Conservation (phyloP, 768 basidiomycete genomes). For the Fomitopsis pulvina region DNA sequence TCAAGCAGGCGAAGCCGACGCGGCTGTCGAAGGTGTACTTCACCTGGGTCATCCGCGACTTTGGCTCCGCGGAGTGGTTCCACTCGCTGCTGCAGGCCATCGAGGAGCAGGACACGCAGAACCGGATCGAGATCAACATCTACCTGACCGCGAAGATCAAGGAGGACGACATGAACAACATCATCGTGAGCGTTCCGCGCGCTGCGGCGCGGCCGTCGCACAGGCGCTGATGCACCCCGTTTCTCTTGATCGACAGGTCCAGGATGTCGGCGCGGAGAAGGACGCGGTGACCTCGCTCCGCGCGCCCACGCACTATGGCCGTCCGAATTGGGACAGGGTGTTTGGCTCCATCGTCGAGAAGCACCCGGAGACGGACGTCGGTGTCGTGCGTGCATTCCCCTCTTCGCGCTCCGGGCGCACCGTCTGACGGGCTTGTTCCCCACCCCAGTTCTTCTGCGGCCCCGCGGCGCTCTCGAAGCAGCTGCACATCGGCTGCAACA, state of each 20-base stretch:
- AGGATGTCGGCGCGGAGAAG: slow-evolving; percentile 89
- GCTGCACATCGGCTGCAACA: slow-evolving; percentile 78
- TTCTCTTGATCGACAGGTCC: slow-evolving; percentile 44
- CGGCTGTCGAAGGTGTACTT: slow-evolving; percentile 89
- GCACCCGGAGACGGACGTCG: slow-evolving; percentile 85
- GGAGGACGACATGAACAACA: slow-evolving; percentile 92
- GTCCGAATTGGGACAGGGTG: slow-evolving; percentile 81
- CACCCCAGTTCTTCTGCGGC: slow-evolving; percentile 74
- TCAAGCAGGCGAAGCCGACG: slow-evolving; percentile 67
- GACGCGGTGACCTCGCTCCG: slow-evolving; percentile 87
- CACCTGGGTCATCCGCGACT: slow-evolving; percentile 94
- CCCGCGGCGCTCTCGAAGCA: slow-evolving; percentile 62
- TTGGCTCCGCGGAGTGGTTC: slow-evolving; percentile 89
- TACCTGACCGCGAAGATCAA: slow-evolving; percentile 89
- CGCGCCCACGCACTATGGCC: slow-evolving; percentile 88
- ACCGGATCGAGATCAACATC: slow-evolving; percentile 89
- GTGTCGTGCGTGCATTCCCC: slow-evolving; percentile 53
- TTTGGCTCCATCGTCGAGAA: slow-evolving; percentile 71
- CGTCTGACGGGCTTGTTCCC: not conserved
- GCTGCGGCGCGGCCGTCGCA: not conserved
- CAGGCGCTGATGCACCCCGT: slow-evolving; percentile 5
- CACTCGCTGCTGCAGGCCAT: slow-evolving; percentile 89
- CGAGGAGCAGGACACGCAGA: slow-evolving; percentile 84
- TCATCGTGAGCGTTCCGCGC: slow-evolving; percentile 49
- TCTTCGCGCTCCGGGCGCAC: not conserved